A percentile compares a stretch with the other conserved stretches of the same genome.
Evolutionary conservation across 2,329 filamentous ascomycete species (phyloP).

Genomic region (Aspergillus neotritici): DNA sequence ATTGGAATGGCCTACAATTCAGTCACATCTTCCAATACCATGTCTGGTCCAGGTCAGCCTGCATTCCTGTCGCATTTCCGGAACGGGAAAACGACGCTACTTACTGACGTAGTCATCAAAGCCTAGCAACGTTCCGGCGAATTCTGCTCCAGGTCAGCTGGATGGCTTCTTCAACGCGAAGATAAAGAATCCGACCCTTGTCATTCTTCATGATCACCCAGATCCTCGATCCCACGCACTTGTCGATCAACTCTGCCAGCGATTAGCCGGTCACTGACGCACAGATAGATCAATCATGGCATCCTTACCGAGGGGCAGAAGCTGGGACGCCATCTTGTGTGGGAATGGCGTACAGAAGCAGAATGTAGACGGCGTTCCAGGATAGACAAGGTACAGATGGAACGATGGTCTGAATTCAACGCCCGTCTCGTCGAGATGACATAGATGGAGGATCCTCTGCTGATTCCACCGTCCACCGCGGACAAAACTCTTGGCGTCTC

Average conservation of each 20-base stretch:
- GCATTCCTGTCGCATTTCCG: constrained; percentile 13
- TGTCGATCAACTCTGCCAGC: constrained; percentile 84
- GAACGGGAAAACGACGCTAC: constrained; percentile 42
- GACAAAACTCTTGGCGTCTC: neutral
- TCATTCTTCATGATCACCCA: constrained; percentile 99
- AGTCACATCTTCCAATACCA: constrained; percentile 95
- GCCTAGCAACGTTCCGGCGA: constrained; percentile 85
- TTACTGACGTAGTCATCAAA: constrained; percentile 99
- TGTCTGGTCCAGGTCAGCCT: constrained; percentile 56
- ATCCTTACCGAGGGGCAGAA: constrained; percentile 61
- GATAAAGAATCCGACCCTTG: constrained; percentile 60
- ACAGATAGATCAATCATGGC: constrained; percentile 1
- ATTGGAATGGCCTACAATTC: constrained; percentile 65
- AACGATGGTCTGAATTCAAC: too few species aligned
- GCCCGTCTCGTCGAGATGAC: too few species aligned
- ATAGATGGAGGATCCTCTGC: too few species aligned
- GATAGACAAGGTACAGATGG: too few species aligned
- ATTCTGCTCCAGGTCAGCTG: constrained; percentile 57
- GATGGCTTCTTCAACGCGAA: neutral
- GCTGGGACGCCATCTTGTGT: constrained; percentile 62
- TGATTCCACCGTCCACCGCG: too few species aligned
- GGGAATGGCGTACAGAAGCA: too few species aligned
- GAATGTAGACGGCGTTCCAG: too few species aligned
- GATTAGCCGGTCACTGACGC: constrained; percentile 16
- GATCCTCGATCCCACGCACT: constrained; percentile 94